Percentiles rank a stretch among this genome's conserved stretches.
These are phyloP conservation scores for Malania oleifera DNA, from an alignment of 164 flowering plant species.

Conservation along the genomic window DNA sequence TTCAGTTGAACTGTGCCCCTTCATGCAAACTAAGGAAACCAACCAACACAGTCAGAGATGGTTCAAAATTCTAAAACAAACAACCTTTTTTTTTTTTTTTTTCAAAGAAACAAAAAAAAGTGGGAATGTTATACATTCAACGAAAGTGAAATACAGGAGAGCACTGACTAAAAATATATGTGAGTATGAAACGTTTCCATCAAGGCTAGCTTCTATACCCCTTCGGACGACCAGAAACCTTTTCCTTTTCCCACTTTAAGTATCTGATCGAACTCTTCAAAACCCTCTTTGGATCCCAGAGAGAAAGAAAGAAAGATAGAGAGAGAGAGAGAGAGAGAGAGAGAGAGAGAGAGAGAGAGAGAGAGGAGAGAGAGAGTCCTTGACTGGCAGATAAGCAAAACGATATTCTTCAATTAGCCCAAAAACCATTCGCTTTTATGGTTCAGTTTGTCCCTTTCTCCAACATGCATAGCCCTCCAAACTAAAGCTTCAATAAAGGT, in stretches of 20 bases:
- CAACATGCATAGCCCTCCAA: slow-evolving; percentile 14
- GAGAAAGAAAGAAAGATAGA: slow-evolving; percentile 2
- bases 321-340: slow-evolving; percentile 1
- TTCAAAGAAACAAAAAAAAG: background rate
- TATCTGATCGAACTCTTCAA: slow-evolving; percentile 32
- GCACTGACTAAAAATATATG: slow-evolving; percentile 27
- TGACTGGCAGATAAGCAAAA: slow-evolving; percentile 19
- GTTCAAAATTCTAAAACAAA: background rate
- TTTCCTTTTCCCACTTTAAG: slow-evolving; percentile 60
- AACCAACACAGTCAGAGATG: slow-evolving; percentile 9
- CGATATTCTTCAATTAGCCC: slow-evolving; percentile 3
- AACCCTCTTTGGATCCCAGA: slow-evolving; percentile 33
- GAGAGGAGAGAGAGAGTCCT: background rate
- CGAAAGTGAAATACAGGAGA: slow-evolving; percentile 37
- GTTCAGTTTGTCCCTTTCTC: slow-evolving; percentile 15
- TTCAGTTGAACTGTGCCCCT: slow-evolving; percentile 20
- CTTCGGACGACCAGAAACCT: slow-evolving; percentile 37
- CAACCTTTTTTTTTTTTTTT: too few relatives aligned
- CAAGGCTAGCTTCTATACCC: slow-evolving; percentile 34
- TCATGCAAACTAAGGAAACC: slow-evolving; percentile 1
- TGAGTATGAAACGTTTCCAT: slow-evolving; percentile 45
- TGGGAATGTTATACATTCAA: slow-evolving; percentile 16
- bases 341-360: slow-evolving; percentile 4
- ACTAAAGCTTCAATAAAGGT: slow-evolving; percentile 24
- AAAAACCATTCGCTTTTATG: slow-evolving; percentile 16